Evolutionary conservation across 495 filamentous ascomycete species (phyloP), one percentile per base, ranked within the genome.

Genomic region (Cladorrhinum samala): DNA sequence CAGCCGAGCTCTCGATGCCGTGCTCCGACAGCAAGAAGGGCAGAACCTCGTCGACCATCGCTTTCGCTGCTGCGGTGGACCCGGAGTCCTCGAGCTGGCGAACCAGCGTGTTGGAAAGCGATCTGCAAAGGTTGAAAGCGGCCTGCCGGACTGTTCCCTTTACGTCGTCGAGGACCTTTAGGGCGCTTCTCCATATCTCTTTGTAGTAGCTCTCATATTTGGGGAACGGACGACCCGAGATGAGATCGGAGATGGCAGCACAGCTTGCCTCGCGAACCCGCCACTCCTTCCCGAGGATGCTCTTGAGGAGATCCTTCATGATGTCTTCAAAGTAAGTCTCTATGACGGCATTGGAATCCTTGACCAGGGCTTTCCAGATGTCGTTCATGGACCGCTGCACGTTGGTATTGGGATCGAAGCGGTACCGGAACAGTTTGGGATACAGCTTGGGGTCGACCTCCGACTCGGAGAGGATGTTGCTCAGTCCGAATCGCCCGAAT

Each of bases 341-440:
- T 46, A 95, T 75, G 17, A 86, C 86, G 7, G 78, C 76, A 2
- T 79, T 81, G 9, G 86, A 77, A 53, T 96, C 89, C 64, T 90
- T 93, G 50, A 97, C 89, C 27, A 97, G 66, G 0, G 92, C 84
- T 60, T 86, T 87, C 93, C 93, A 97, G 57, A 98, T 98, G 50
- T 92, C 88, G 54, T 93, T 90, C 93, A 98, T 98, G 3, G 91
- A 91, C 40, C 84, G 83, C 62, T 88, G 88, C 18, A 97, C 93
- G 64, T 89, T 91, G 3, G 84, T 80, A 63, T 95, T 96, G 0
- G 93, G 93, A 68, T 98, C 93, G 46, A 96, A 96, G 25, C 89
- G 77, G 72, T 96, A 98, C 27, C 93, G 82, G 67, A 87, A 98
- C 5, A 98, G 77, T 66, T 96, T 96, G 2, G 91, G 88, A 62